Evolutionary conservation across 2,329 filamentous ascomycete species (phyloP), one percentile per base, ranked within the genome.

Genomic region (Pyricularia grisea): DNA sequence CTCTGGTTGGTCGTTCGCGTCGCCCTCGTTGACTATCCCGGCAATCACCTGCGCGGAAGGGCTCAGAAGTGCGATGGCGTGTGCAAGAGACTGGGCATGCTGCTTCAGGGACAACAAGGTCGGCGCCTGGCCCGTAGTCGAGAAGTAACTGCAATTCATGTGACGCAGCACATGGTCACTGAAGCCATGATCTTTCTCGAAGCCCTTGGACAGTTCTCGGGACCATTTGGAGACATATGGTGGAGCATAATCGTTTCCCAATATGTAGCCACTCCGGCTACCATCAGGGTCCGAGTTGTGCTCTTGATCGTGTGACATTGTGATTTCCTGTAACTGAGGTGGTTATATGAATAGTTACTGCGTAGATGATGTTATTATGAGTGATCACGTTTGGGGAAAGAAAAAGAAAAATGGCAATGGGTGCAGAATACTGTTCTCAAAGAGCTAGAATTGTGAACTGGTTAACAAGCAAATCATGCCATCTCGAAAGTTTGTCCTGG

Each of bases 51-150:
- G 27, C n/a, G 27, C 68, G 17, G 28, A 42, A 4, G 84, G 78
- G 2, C 78, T 79, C 12, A 88, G 75, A 61, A 79, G 76, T 3
- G 79, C 79, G 71, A 89, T 87, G 66, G 88, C 79, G 17, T 83
- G 79, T 42, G 79, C 77, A 20, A 89, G 80, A n/a, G 84, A 82
- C 68, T 88, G 87, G 0, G 85, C 84, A 71, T 89, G 87, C 73
- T 86, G 82, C 75, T 89, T 89, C 50, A 89, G 79, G 1, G 84
- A 79, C 0, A 84, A 77, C n/a, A 89, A 78, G 0, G 85, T 88
- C 1, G 86, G 85, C 3, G 85, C 77, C 6, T 78, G 74, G 4
- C 81, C 83, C 14, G 78, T 76, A 2, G 84, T 86, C 2, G 86
- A 88, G 58, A 88, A 77, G 72, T 87, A 88, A 69, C 80, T 79